Percentiles rank a stretch among this genome's conserved stretches.
These are phyloP conservation scores for Circinella minor DNA, from an alignment of 371 early-diverging fungal genomes.

Conservation along the genomic window DNA sequence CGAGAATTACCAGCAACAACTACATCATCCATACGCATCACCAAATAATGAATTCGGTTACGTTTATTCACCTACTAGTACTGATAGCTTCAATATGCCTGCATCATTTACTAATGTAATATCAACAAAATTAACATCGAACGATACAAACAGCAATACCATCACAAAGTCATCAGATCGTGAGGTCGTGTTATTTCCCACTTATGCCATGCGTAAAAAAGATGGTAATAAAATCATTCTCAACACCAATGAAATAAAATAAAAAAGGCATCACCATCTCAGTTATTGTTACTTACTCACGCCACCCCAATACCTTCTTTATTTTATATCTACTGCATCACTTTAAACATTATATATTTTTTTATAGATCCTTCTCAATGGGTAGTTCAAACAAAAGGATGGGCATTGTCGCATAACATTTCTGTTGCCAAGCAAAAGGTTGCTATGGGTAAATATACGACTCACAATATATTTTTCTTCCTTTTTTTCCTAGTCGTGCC, in stretches of 20 bases:
- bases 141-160: neutral
- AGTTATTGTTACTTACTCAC: conserved; percentile 4
- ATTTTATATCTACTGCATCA: neutral
- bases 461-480: neutral
- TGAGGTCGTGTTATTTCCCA: conserved; percentile 29
- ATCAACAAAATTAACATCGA: neutral
- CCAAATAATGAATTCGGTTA: neutral
- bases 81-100: conserved; percentile 1
- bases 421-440: conserved; percentile 36
- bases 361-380: conserved; percentile 31
- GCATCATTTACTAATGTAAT: neutral
- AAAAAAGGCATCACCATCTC: no score
- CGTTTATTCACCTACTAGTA: neutral
- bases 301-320: neutral
- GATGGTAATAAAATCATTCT: conserved; percentile 15
- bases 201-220: conserved; percentile 28
- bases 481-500: neutral
- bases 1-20: neutral
- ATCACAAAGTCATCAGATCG: conserved; percentile 15
- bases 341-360: no score
- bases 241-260: no score
- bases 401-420: conserved; percentile 46
- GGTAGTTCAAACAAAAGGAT: conserved; percentile 40
- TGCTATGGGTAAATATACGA: conserved; percentile 35
- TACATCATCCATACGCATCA: neutral